phyloP scores from a whole-genome alignment of 2,329 filamentous ascomycete genomes.

The Neurospora crassa region DNA sequence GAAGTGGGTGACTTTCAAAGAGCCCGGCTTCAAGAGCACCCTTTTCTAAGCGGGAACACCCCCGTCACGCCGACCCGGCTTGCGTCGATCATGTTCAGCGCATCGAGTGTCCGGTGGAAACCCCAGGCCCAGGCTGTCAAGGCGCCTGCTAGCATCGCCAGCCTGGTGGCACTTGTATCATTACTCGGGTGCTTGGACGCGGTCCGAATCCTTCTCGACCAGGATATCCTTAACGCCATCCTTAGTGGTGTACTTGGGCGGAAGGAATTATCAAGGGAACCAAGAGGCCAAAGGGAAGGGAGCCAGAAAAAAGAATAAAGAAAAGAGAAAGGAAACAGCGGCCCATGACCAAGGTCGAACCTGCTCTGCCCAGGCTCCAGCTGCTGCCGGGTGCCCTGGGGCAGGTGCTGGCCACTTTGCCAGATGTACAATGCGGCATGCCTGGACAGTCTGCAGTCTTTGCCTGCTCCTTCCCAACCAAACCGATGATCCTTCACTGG shows the following conservation, averaged over 20 bases:
- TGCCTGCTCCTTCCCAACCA: neutral
- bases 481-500: neutral
- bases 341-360: neutral
- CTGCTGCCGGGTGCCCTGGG: neutral
- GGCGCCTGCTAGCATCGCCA: constrained; percentile 25
- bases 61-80: constrained; percentile 38
- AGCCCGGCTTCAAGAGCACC: constrained; percentile 43
- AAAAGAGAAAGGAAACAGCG: neutral
- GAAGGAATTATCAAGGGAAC: constrained; percentile 12
- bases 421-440: neutral
- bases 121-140: constrained; percentile 47
- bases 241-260: constrained; percentile 27
- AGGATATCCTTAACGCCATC: constrained; percentile 28
- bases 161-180: constrained; percentile 35
- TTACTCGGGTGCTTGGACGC: constrained; percentile 34
- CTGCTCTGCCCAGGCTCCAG: too few relatives aligned
- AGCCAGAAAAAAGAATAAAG: accelerated
- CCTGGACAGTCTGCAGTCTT: neutral
- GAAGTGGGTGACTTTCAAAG: constrained; percentile 34
- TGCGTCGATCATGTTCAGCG: constrained; percentile 33
- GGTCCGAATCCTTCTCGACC: constrained; percentile 29
- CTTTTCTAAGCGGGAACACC: constrained; percentile 45
- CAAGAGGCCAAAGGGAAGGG: neutral
- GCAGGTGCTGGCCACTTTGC: neutral
- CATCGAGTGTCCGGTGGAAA: constrained; percentile 43